Evolutionary conservation across 306 rosid genomes (phyloP).

Genomic region (Quercus cerris): DNA sequence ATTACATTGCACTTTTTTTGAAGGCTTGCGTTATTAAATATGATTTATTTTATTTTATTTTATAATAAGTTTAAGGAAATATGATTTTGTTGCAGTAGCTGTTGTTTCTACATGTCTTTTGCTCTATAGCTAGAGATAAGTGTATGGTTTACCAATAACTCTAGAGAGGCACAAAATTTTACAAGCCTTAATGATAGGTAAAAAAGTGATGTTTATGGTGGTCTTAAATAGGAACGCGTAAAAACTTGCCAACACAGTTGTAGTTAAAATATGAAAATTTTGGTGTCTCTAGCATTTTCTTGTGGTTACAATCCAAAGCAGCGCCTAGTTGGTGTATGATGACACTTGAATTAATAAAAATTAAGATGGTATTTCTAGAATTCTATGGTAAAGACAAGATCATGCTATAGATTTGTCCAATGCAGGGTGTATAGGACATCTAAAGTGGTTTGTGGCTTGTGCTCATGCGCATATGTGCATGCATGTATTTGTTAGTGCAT

Average conservation of each 20-base stretch:
- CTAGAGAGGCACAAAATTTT: no score
- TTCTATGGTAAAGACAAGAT: neutral
- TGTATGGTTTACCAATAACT: neutral
- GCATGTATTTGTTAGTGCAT: slow-evolving; percentile 15
- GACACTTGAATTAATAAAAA: neutral
- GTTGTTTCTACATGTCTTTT: neutral
- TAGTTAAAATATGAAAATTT: no score
- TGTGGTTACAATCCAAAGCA: neutral
- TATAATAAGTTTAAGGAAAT: neutral
- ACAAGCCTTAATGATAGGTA: no score
- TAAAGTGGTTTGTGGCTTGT: neutral
- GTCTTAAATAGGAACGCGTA: no score
- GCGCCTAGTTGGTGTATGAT: neutral
- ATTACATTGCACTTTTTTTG: neutral
- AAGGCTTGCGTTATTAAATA: neutral
- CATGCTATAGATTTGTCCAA: neutral
- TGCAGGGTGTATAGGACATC: neutral
- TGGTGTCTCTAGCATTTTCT: no score
- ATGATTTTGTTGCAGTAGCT: neutral
- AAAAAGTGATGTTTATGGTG: no score
- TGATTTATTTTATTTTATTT: no score
- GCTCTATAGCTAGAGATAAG: neutral
- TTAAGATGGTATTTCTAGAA: neutral
- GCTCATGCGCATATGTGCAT: neutral
- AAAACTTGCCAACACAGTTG: no score